Evolutionary conservation across 352 stramenopile genomes (phyloP).

Genomic region (Phytophthora multivora): DNA sequence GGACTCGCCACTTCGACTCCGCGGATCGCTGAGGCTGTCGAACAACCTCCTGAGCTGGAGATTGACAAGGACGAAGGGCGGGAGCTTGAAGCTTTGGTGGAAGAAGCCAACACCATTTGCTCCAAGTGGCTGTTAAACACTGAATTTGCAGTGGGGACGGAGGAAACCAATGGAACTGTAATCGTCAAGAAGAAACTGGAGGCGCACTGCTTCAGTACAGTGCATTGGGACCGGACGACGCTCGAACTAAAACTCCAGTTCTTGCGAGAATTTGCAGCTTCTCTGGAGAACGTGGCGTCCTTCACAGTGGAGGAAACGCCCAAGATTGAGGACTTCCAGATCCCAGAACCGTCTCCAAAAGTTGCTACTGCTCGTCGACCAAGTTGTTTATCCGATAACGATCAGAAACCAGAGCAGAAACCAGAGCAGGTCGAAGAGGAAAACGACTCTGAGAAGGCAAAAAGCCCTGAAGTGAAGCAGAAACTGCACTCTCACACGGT

Average conservation of each 20-base stretch:
- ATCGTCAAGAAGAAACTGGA: constrained; percentile 59
- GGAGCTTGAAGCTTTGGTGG: constrained; percentile 38
- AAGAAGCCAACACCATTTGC: constrained; percentile 69
- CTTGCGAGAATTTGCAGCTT: constrained; percentile 51
- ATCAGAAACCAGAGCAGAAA: not conserved
- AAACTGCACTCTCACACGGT: constrained; percentile 14
- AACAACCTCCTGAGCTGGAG: constrained; percentile 29
- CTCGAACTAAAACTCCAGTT: constrained; percentile 54
- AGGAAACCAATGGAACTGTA: constrained; percentile 14
- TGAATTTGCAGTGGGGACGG: constrained; percentile 39
- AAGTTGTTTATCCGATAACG: constrained; percentile 15
- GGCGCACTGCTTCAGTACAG: constrained; percentile 41
- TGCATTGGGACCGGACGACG: constrained; percentile 49
- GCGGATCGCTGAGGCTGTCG: constrained; percentile 33
- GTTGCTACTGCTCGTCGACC: constrained; percentile 15
- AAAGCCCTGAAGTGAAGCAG: not conserved
- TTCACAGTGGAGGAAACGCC: constrained; percentile 15
- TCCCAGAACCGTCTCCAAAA: constrained; percentile 16
- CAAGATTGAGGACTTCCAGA: constrained; percentile 29
- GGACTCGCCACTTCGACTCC: constrained; percentile 14
- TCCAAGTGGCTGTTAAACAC: constrained; percentile 56
- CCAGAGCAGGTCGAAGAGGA: constrained; percentile 11
- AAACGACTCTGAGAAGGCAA: not conserved
- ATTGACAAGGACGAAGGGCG: constrained; percentile 25
- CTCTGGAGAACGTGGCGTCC: constrained; percentile 39